These are phyloP conservation scores for Metschnikowia lachancei DNA, from an alignment of 805 yeast genomes.

Conservation along the genomic window DNA sequence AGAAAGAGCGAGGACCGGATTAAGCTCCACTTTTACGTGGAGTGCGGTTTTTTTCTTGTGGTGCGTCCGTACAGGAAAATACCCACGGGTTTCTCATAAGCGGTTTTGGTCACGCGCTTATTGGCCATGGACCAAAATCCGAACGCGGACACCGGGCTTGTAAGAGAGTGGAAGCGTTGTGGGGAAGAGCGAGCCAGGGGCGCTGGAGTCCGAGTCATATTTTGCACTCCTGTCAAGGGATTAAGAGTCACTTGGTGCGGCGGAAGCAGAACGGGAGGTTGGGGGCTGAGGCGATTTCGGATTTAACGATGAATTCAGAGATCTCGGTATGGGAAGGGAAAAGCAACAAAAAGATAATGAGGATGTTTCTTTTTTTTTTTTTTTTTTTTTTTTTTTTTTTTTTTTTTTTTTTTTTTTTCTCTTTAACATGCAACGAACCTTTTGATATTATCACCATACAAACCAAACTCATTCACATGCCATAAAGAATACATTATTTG, in stretches of 20 bases:
- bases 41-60: slow-evolving; percentile 3
- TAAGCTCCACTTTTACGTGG: not conserved
- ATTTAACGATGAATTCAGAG: not conserved
- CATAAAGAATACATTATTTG: too few relatives aligned
- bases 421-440: too few relatives aligned
- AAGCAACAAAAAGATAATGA: not conserved
- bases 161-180: not conserved
- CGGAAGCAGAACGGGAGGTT: too few relatives aligned
- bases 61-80: slow-evolving; percentile 7
- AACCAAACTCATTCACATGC: too few relatives aligned
- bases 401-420: too few relatives aligned
- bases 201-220: too few relatives aligned
- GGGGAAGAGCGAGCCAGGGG: not conserved
- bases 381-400: too few relatives aligned
- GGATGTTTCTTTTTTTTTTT: not conserved
- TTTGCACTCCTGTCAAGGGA: too few relatives aligned
- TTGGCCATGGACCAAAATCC: slow-evolving; percentile 14
- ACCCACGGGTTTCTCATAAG: slow-evolving; percentile 8
- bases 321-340: not conserved
- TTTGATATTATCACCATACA: too few relatives aligned
- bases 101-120: slow-evolving; percentile 10
- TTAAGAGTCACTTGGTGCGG: too few relatives aligned
- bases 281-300: too few relatives aligned
- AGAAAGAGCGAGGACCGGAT: not conserved
- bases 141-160: slow-evolving; percentile 15